These are phyloP conservation scores for Macrophomina phaseolina DNA, from an alignment of 2,329 filamentous ascomycete species.

Conservation along the genomic window DNA sequence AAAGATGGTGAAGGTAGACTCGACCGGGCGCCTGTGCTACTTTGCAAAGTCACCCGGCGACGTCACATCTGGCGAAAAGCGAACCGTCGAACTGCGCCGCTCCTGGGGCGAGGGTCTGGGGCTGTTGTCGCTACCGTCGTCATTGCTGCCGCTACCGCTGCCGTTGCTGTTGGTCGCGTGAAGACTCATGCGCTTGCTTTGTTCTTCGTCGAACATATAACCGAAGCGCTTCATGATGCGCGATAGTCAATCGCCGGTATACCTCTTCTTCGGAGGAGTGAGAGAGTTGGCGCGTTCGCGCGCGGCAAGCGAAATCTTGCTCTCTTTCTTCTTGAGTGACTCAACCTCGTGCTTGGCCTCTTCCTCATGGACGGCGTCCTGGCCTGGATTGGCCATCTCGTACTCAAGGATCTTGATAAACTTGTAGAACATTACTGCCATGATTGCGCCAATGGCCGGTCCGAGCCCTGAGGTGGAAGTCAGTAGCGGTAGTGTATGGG, in stretches of 20 bases:
- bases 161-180: not conserved
- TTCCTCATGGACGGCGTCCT: slow-evolving; percentile 53
- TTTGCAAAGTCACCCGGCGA: not conserved
- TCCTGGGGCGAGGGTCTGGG: not conserved
- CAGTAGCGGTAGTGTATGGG: not conserved
- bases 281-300: slow-evolving; percentile 22
- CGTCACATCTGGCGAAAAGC: not conserved
- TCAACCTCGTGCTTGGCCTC: slow-evolving; percentile 29
- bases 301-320: slow-evolving; percentile 14
- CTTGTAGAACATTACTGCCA: slow-evolving; percentile 56
- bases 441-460: slow-evolving; percentile 51
- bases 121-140: not conserved
- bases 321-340: slow-evolving; percentile 23
- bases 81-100: not conserved
- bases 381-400: slow-evolving; percentile 56
- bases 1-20: not conserved
- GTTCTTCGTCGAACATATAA: slow-evolving; percentile 1
- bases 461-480: slow-evolving; percentile 44
- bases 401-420: slow-evolving; percentile 57
- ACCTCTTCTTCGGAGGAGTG: slow-evolving; percentile 4
- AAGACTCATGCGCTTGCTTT: slow-evolving; percentile 3
- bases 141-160: not conserved
- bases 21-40: not conserved
- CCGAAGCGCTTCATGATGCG: slow-evolving; percentile 1
- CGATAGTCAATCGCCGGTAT: slow-evolving; percentile 1